A percentile compares a stretch with the other conserved stretches of the same genome.
Conservation (phyloP, 805 yeast species). For the Zygotorulaspora danielsina region DNA sequence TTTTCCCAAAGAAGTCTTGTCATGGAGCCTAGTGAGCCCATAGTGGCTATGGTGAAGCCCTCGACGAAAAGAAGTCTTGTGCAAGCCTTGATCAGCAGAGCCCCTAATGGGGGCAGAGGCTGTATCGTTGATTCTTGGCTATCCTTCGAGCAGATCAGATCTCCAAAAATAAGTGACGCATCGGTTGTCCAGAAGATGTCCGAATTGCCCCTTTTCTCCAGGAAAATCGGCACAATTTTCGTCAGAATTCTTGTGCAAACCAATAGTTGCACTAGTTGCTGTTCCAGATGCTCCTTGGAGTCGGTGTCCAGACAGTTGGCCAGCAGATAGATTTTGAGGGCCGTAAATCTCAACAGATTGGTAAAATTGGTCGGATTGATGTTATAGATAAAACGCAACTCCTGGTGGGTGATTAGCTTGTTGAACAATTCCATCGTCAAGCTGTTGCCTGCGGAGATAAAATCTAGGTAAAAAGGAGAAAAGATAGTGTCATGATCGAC, state of each 20-base stretch:
- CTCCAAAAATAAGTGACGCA: conserved; percentile 34
- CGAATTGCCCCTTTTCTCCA: conserved; percentile 42
- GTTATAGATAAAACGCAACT: conserved; percentile 56
- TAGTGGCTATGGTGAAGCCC: conserved; percentile 26
- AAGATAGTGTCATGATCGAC: conserved; percentile 39
- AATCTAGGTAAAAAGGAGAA: conserved; percentile 30
- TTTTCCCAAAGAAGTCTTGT: conserved; percentile 66
- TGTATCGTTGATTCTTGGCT: conserved; percentile 7
- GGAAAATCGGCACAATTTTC: conserved; percentile 60
- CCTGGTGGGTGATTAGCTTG: conserved; percentile 51
- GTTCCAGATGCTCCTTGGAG: conserved; percentile 8
- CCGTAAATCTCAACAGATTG: conserved; percentile 43
- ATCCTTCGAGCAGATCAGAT: conserved; percentile 33
- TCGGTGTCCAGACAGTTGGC: conserved; percentile 18
- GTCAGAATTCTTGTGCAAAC: conserved; percentile 64
- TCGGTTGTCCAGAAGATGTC: conserved; percentile 23
- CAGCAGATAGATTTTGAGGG: conserved; percentile 34
- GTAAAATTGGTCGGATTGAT: conserved; percentile 55
- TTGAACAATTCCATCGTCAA: conserved; percentile 26
- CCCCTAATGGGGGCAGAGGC: conserved; percentile 15
- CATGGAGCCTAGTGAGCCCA: conserved; percentile 25
- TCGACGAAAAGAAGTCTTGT: conserved; percentile 29
- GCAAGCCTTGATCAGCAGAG: conserved; percentile 21
- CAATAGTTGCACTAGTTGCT: conserved; percentile 37
- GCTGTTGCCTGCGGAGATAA: conserved; percentile 16